Evolutionary conservation across 2,329 filamentous ascomycete species (phyloP), one percentile per base, ranked within the genome.

Genomic region (Neoscytalidium dimidiatum): DNA sequence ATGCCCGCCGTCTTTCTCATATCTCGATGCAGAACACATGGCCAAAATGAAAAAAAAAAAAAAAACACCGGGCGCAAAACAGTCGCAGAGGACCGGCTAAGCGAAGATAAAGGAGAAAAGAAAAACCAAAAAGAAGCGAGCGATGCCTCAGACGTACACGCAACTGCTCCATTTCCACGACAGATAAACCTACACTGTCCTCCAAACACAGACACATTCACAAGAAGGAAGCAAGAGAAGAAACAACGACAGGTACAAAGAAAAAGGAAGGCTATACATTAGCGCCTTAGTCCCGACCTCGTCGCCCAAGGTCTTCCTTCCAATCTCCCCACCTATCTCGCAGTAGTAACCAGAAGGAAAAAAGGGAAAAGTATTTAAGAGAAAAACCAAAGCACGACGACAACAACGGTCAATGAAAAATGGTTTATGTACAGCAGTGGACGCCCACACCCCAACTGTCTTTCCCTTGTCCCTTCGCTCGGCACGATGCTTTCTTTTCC

Each of bases 191-290:
- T n/a, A n/a, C n/a, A n/a, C n/a, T n/a, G n/a, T n/a, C n/a, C n/a
- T n/a, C n/a, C n/a, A n/a, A n/a, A n/a, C n/a, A 33, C 11, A 33
- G 5, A 11, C 31, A 33, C 31, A 33, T 33, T 33, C n/a, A n/a
- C n/a, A 44, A 17, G 8, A 19, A 44, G 19, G 17, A 7, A 43
- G 6, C 31, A 33, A 33, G 5, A 33, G 5, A 29, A 4, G 14
- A n/a, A 29, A 3, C 23, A 35, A 7, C 5, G 11, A 53, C 28
- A 38, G 31, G 31, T 33, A 23, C 13, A 31, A 53, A 13, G 19
- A 33, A 35, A 31, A 33, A 31, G n/a, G 14, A 53, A 53, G 49
- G 49, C 49, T 53, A 53, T 53, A 53, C 49, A 53, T 53, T 53
- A 53, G 49, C 49, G 49, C 49, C 49, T n/a, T 35, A 21, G 13